Evolutionary conservation across 1,284 basidiomycete genomes (phyloP), one percentile per base, ranked within the genome.

Genomic region (Polyporus tsugae): DNA sequence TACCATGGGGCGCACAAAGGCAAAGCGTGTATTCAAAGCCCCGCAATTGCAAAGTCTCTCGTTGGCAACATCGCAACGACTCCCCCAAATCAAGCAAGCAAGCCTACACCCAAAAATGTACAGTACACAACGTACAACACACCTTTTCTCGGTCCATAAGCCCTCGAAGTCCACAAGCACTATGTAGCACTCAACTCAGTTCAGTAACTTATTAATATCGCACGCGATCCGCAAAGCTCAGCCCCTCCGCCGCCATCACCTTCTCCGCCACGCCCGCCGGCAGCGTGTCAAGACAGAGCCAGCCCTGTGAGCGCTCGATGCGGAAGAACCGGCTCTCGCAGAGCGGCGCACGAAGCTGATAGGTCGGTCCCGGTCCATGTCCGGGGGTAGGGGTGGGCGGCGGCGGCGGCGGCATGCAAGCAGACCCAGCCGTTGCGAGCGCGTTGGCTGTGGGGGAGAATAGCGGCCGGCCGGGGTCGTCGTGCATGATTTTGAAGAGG

Each of bases 211-310:
- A 58, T 38, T 61, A 57, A 62, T 72, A 72, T 53, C 70, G 60
- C 63, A 72, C 70, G 6, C 55, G 58, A 6, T 72, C 70, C 55
- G 61, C 65, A 19, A 72, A 69, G 6, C 52, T 62, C 6, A 72
- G 65, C 49, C 64, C 67, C 25, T 52, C 63, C 3, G 36, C 66
- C 17, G 58, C 55, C 35, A 72, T 46, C 17, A 72, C 61, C 58
- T 25, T 25, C 58, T 42, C 57, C 19, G 60, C 68, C 29, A n/a
- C 35, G 11, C 36, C 35, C 63, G 60, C 65, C 13, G 55, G 61
- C 0, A 72, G 65, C 61, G 57, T 58, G 22, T 72, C 70, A 29
- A 72, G 70, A 22, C 68, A 72, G 33, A 69, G 44, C 67, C 65
- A 67, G 55, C 62, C 61, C 49, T 63, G 62, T 4, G 58, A 35